phyloP scores from a whole-genome alignment of 768 basidiomycete genomes.

The Cystoderma amianthinum region DNA sequence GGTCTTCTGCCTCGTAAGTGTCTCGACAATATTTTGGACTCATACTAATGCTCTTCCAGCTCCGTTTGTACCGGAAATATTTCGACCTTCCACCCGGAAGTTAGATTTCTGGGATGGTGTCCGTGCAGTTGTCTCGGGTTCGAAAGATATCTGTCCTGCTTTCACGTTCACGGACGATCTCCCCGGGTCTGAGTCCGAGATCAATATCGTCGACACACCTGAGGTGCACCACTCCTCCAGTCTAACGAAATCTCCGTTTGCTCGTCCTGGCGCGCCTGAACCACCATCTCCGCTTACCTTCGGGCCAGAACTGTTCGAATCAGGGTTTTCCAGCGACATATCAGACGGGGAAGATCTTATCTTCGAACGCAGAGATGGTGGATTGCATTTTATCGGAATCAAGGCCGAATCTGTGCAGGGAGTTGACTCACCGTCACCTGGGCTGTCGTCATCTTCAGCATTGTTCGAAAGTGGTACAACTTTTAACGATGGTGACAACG shows the following conservation, averaged over 20 bases:
- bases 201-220: not conserved
- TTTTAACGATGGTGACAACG: too few species aligned
- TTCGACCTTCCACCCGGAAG: not conserved
- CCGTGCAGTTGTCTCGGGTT: not conserved
- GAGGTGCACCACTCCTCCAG: not conserved
- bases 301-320: not conserved
- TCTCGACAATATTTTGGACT: not conserved
- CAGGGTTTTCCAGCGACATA: too few species aligned
- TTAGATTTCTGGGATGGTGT: not conserved
- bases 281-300: not conserved
- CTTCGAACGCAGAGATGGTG: not conserved
- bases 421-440: not conserved
- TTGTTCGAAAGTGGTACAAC: not conserved
- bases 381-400: not conserved
- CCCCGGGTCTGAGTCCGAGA: not conserved
- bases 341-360: too few species aligned
- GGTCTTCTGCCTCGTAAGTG: slow-evolving; percentile 4
- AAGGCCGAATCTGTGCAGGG: not conserved
- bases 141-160: not conserved
- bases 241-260: not conserved
- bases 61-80: not conserved
- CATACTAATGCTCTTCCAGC: slow-evolving; percentile 2
- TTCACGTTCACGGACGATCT: not conserved
- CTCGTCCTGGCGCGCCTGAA: not conserved
- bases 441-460: too few species aligned